Evolutionary conservation across 257 asterid species (phyloP).

Genomic region (Solanum raphanifolium): DNA sequence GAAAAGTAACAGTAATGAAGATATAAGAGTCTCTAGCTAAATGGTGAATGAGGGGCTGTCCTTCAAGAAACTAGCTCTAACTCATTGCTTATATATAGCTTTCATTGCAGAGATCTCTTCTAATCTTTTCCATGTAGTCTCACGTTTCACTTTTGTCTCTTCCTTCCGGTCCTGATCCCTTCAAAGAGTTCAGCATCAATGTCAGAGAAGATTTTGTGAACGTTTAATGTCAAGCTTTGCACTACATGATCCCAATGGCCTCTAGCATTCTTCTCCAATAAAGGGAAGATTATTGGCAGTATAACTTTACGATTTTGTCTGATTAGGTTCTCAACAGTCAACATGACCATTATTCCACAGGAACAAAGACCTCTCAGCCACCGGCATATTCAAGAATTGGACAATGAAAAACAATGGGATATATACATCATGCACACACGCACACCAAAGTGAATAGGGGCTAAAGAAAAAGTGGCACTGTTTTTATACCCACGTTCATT

Average conservation of each 20-base stretch:
- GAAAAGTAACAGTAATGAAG: too few relatives aligned
- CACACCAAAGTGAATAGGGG: not conserved
- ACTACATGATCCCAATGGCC: too few relatives aligned
- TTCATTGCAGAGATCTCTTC: conserved; percentile 43
- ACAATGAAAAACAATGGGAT: not conserved
- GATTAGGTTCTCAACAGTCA: too few relatives aligned
- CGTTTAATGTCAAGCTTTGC: too few relatives aligned
- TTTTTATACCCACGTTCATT: not conserved
- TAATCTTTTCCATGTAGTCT: conserved; percentile 49
- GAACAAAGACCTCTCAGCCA: too few relatives aligned
- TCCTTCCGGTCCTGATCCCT: conserved; percentile 29
- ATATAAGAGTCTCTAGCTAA: conserved; percentile 22
- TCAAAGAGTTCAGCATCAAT: conserved; percentile 33
- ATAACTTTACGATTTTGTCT: too few relatives aligned
- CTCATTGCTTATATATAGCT: conserved; percentile 21
- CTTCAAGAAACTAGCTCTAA: conserved; percentile 15
- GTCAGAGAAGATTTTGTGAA: conserved; percentile 14
- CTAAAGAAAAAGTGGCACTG: not conserved
- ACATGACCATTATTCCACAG: too few relatives aligned
- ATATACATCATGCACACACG: too few relatives aligned
- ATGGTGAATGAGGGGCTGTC: conserved; percentile 14
- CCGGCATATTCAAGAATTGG: too few relatives aligned
- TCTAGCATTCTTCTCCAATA: too few relatives aligned
- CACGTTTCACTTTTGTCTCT: conserved; percentile 24
- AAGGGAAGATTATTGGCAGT: too few relatives aligned